Percentiles rank a stretch among this genome's conserved stretches.
These are phyloP conservation scores for Camellia lanceoleosa DNA, from an alignment of 148 eudicot species.

Conservation along the genomic window DNA sequence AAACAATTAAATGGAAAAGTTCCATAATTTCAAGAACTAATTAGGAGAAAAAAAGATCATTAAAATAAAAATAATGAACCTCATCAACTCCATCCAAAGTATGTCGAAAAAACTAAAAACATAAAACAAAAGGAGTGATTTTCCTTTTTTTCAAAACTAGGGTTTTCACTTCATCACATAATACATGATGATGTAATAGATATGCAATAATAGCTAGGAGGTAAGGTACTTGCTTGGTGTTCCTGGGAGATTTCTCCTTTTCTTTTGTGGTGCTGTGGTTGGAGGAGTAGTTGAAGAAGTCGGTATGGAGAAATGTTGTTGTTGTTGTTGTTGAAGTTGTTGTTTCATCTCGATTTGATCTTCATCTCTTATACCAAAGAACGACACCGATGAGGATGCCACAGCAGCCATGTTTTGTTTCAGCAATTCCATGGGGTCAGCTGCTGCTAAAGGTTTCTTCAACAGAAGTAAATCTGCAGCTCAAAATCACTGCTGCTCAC, in stretches of 20 bases:
- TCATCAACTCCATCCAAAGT: neutral
- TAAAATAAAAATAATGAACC: neutral
- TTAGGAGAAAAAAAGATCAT: neutral
- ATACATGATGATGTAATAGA: neutral
- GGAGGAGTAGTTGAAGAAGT: conserved; percentile 31
- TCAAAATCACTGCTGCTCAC: neutral
- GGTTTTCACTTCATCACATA: neutral
- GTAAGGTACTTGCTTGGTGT: conserved; percentile 35
- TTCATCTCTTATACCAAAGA: conserved; percentile 13
- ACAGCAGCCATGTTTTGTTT: too few relatives aligned
- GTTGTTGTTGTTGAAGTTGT: neutral
- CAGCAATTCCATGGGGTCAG: too few relatives aligned
- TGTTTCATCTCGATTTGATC: conserved; percentile 16
- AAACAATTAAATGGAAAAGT: neutral
- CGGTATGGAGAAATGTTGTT: conserved; percentile 1
- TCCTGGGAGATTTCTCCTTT: conserved; percentile 45
- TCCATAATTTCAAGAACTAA: neutral
- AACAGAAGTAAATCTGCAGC: neutral
- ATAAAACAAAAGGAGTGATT: neutral
- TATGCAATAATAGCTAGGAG: neutral
- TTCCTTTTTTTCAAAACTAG: neutral
- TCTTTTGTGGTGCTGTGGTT: conserved; percentile 27
- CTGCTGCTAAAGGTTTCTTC: neutral
- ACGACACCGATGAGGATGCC: neutral
- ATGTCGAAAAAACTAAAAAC: neutral